Conservation (phyloP, 805 yeast species). For the Candida tallmaniae region DNA sequence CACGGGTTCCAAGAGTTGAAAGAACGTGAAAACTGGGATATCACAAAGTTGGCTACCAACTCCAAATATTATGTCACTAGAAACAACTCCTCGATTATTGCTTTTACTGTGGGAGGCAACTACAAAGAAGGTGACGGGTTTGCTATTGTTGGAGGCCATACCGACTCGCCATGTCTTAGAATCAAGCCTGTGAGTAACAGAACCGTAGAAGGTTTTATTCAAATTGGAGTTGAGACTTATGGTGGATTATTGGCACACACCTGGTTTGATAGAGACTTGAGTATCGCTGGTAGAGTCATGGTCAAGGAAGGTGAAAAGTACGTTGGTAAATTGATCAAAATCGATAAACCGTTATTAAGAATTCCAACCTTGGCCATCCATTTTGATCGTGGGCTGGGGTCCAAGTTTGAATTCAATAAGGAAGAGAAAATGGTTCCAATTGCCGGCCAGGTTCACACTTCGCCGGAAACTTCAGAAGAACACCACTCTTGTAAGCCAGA, state of each 20-base stretch:
- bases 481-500: slow-evolving; percentile 41
- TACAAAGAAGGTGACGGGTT: slow-evolving; percentile 78
- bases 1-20: slow-evolving; percentile 72
- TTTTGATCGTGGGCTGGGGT: slow-evolving; percentile 69
- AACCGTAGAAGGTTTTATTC: slow-evolving; percentile 68
- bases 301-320: slow-evolving; percentile 42
- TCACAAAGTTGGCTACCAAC: slow-evolving; percentile 39
- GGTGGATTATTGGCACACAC: slow-evolving; percentile 97
- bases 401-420: slow-evolving; percentile 81
- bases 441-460: slow-evolving; percentile 50
- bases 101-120: slow-evolving; percentile 73
- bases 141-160: slow-evolving; percentile 92
- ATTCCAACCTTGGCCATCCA: slow-evolving; percentile 96
- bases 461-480: slow-evolving; percentile 12
- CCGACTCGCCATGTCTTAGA: slow-evolving; percentile 88
- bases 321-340: slow-evolving; percentile 67
- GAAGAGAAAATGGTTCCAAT: slow-evolving; percentile 86
- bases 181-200: slow-evolving; percentile 82
- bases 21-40: slow-evolving; percentile 71
- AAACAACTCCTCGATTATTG: slow-evolving; percentile 83
- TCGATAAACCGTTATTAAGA: slow-evolving; percentile 78
- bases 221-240: slow-evolving; percentile 89
- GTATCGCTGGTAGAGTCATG: slow-evolving; percentile 83
- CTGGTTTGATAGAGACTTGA: slow-evolving; percentile 93
- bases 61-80: slow-evolving; percentile 83